phyloP scores from a whole-genome alignment of 768 basidiomycete species.

The Boletus huronensis region DNA sequence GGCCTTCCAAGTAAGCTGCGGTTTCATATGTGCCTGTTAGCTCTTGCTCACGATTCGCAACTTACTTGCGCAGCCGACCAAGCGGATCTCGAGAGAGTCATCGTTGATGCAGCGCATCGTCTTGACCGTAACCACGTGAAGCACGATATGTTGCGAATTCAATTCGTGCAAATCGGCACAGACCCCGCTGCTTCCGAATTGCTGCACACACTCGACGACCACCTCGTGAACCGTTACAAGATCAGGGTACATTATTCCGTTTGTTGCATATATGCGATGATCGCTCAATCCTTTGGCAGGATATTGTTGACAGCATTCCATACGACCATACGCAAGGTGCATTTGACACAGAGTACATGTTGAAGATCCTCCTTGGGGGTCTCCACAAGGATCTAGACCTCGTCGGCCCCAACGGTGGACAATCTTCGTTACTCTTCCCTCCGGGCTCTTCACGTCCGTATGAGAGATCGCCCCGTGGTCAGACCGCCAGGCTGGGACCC shows the following conservation, averaged over 20 bases:
- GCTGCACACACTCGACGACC: constrained; percentile 39
- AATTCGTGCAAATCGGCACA: constrained; percentile 46
- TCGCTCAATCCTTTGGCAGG: constrained; percentile 23
- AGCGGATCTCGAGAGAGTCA: constrained; percentile 23
- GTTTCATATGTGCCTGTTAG: neutral
- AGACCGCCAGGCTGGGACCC: constrained; percentile 4
- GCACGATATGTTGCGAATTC: constrained; percentile 41
- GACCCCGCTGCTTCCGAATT: constrained; percentile 36
- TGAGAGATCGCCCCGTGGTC: constrained; percentile 11
- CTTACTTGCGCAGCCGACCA: constrained; percentile 24
- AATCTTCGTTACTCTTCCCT: constrained; percentile 12
- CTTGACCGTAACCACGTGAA: constrained; percentile 36
- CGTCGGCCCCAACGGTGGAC: neutral
- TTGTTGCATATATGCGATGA: neutral
- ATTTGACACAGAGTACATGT: constrained; percentile 35
- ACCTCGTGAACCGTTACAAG: constrained; percentile 30
- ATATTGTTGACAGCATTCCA: constrained; percentile 47
- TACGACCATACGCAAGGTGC: constrained; percentile 29
- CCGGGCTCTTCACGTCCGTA: neutral
- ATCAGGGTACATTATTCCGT: constrained; percentile 23
- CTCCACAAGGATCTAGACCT: constrained; percentile 19
- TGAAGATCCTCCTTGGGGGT: constrained; percentile 33
- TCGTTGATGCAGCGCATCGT: constrained; percentile 37
- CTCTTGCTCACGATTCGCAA: neutral
- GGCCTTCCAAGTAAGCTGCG: constrained; percentile 37